These are phyloP conservation scores for Saturnispora kantuleensis DNA, from an alignment of 805 yeast genomes.

Conservation along the genomic window DNA sequence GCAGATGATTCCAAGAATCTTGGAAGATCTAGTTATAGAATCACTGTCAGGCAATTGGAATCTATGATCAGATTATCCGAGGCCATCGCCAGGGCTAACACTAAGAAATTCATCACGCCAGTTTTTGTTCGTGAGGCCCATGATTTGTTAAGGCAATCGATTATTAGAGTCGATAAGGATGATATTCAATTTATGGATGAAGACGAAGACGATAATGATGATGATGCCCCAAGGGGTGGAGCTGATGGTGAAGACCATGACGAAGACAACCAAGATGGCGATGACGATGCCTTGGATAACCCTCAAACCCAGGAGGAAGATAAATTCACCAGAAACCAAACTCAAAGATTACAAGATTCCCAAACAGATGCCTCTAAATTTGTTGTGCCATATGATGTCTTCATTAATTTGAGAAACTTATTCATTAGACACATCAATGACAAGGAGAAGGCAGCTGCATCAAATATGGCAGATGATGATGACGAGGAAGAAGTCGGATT, in stretches of 20 bases:
- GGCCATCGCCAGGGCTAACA: slow-evolving; percentile 95
- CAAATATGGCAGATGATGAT: slow-evolving; percentile 37
- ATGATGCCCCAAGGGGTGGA: slow-evolving; percentile 28
- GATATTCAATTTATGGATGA: slow-evolving; percentile 82
- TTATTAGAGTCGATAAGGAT: slow-evolving; percentile 88
- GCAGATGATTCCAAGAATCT: slow-evolving; percentile 85
- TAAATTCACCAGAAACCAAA: slow-evolving; percentile 5
- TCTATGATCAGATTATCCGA: slow-evolving; percentile 88
- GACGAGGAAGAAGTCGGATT: slow-evolving; percentile 26
- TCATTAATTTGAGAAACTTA: slow-evolving; percentile 72
- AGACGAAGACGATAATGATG: slow-evolving; percentile 23
- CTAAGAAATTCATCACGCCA: slow-evolving; percentile 79
- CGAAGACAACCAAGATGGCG: slow-evolving; percentile 12
- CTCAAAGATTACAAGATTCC: slow-evolving; percentile 3
- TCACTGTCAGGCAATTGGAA: slow-evolving; percentile 94
- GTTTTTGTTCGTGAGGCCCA: slow-evolving; percentile 89
- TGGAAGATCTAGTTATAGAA: slow-evolving; percentile 78
- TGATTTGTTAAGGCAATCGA: slow-evolving; percentile 79
- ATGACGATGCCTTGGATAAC: slow-evolving; percentile 3
- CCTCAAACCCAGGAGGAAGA: slow-evolving; percentile 8
- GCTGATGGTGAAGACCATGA: slow-evolving; percentile 22
- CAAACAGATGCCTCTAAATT: slow-evolving; percentile 26
- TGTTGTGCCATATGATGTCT: slow-evolving; percentile 75
- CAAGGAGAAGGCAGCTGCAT: slow-evolving; percentile 33
- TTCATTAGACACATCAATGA: slow-evolving; percentile 46